Evolutionary conservation across 495 filamentous ascomycete genomes (phyloP), one percentile per base, ranked within the genome.

Genomic region (Pseudoneurospora amorphoporcata): DNA sequence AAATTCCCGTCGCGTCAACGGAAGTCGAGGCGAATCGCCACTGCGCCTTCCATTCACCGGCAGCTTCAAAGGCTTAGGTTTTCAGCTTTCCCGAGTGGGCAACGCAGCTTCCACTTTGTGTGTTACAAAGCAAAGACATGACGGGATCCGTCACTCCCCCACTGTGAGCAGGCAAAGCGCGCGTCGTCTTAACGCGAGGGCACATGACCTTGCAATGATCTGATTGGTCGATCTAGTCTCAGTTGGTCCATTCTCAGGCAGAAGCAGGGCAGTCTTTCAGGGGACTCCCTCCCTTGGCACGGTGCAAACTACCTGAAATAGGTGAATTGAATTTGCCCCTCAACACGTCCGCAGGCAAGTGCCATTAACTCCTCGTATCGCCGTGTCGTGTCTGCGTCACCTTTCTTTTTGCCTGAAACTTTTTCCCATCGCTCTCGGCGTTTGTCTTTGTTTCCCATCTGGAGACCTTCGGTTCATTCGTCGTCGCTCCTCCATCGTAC

Each of bases 281-380:
- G 53, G 53, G 2, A 8, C 6, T 53, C 37, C 61, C 40, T 45
- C 37, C 17, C 53, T 68, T 47, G 37, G 8, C 61, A 29, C 8
- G 53, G 38, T 37, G 41, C 23, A 65, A 58, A 70, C 32, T 65
- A 3, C 53, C 53, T 37, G 14, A 35, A 65, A 65, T 6, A 65
- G 53, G 76, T 78, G 68, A 76, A 79, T 75, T 74, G 74, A 73
- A 73, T 75, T 72, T 71, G 74, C 77, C 78, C 77, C 77, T 74
- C 79, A 69, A 73, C 79, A 77, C 79, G 79, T 78, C 71, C 47
- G 19, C 69, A 29, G 70, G 76, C 76, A 37, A 37, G 35, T 37
- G 3, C 35, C 35, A 37, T 69, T 72, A 40, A 16, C 37, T 8
- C 29, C 17, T 40, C 65, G 19, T 38, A 70, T 12, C 8, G 2